These are phyloP conservation scores for Amylostereum areolatum DNA, from an alignment of 1,284 basidiomycete species.

Conservation along the genomic window DNA sequence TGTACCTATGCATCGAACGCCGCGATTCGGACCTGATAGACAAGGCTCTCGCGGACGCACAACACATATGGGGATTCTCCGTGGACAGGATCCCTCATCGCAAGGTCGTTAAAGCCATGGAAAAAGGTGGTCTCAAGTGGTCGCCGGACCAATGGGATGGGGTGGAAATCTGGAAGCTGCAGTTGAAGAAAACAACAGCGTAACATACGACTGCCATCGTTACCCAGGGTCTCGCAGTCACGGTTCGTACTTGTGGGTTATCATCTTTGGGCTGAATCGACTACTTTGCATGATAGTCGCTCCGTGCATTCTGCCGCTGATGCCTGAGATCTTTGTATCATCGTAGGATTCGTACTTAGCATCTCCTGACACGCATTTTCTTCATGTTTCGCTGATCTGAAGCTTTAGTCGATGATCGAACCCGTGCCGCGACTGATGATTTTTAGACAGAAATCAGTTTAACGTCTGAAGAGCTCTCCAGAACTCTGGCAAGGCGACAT, in stretches of 20 bases:
- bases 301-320: too few species aligned
- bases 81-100: slow-evolving; percentile 54
- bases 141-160: slow-evolving; percentile 67
- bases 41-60: slow-evolving; percentile 46
- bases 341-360: too few species aligned
- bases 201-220: background rate
- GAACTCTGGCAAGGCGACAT: slow-evolving; percentile 15
- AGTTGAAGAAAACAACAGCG: slow-evolving; percentile 4
- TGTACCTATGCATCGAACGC: slow-evolving; percentile 74
- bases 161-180: slow-evolving; percentile 66
- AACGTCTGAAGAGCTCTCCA: too few species aligned
- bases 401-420: slow-evolving; percentile 44
- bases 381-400: too few species aligned
- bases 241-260: too few species aligned
- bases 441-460: too few species aligned
- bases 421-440: slow-evolving; percentile 57
- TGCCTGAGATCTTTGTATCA: too few species aligned
- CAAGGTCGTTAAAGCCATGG: slow-evolving; percentile 59
- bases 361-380: too few species aligned
- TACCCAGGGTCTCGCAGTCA: too few species aligned
- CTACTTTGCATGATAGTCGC: too few species aligned
- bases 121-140: slow-evolving; percentile 55
- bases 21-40: slow-evolving; percentile 69
- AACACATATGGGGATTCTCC: slow-evolving; percentile 44
- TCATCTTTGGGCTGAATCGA: too few species aligned